Base-by-base conservation (phyloP, 805 yeast species). In the Candida caryicola region DNA sequence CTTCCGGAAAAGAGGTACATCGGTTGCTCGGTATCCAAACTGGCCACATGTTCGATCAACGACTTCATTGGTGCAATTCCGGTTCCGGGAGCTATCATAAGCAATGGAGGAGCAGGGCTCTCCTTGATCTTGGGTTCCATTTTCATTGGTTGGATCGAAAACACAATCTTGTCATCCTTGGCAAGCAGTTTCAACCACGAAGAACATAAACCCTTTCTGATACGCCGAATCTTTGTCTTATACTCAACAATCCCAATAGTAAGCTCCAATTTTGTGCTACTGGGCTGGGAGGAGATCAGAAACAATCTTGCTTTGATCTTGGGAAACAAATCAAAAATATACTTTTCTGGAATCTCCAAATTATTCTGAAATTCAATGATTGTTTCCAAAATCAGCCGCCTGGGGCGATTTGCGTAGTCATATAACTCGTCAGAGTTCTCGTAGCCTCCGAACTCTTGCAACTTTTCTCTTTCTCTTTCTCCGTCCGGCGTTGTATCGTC, bases 11-110 rank as follows among this genome's bases (percentile, higher is more conserved):
- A 86, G 18, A 91, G 58, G 30, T 72, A 62, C 29, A 83, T 52
- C 1, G 60, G 56, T 18, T 64, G 66, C 6, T 39, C 29, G 5
- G 50, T 47, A n/a, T 40, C 23, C 17, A n/a, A 13, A 3, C 36
- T 23, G 5, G 40, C 39, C 14, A 59, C 41, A 1, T 67, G 51
- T 30, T 76, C 76, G 10, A 91, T 71, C 29, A 90, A 52, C 1
- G 86, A 74, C 51, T 87, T 77, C 74, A 91, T 79, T 2, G 99
- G 99, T 0, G 99, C 99, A 8, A 93, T 70, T 2, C 99, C 99
- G 0, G 98, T 95, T 3, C 99, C 99, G 0, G 99, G 95, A 1
- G 91, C 83, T 3, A 91, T 72, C 75, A 91, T 67, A 3, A 93
- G 62, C 17, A 85, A 62, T 0, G 95, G 57, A 31, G 60, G 55